Evolutionary conservation across 2,329 filamentous ascomycete species (phyloP).

Genomic region (Fusarium begoniae): DNA sequence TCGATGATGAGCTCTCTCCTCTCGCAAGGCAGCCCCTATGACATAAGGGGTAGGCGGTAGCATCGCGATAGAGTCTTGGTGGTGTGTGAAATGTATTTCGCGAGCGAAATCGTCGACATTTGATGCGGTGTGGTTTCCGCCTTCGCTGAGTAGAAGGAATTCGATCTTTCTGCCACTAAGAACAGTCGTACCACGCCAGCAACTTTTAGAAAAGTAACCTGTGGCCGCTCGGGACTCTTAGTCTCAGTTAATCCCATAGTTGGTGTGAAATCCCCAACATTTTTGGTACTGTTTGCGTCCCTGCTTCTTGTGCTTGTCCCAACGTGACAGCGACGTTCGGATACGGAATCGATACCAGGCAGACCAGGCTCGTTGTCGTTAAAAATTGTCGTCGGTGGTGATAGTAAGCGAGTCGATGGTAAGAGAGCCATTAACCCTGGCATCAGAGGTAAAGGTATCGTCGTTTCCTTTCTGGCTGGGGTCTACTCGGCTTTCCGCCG

Average conservation of each 20-base stretch:
- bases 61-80: not conserved
- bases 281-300: not conserved
- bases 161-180: not conserved
- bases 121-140: not conserved
- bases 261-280: not conserved
- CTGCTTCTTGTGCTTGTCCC: not conserved
- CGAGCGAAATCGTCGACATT: not conserved
- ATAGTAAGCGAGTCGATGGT: no score
- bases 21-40: not conserved
- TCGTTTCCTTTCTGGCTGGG: no score
- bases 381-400: no score
- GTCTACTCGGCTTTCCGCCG: not conserved
- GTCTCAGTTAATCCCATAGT: not conserved
- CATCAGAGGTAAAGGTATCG: no score
- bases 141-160: not conserved
- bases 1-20: not conserved
- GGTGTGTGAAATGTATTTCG: not conserved
- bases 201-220: not conserved
- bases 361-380: no score
- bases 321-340: not conserved
- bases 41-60: not conserved
- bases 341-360: no score
- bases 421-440: no score
- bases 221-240: not conserved
- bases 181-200: not conserved